Evolutionary conservation across 805 yeast genomes (phyloP), one percentile per base, ranked within the genome.

Genomic region (Zygoascus bituminiphila): DNA sequence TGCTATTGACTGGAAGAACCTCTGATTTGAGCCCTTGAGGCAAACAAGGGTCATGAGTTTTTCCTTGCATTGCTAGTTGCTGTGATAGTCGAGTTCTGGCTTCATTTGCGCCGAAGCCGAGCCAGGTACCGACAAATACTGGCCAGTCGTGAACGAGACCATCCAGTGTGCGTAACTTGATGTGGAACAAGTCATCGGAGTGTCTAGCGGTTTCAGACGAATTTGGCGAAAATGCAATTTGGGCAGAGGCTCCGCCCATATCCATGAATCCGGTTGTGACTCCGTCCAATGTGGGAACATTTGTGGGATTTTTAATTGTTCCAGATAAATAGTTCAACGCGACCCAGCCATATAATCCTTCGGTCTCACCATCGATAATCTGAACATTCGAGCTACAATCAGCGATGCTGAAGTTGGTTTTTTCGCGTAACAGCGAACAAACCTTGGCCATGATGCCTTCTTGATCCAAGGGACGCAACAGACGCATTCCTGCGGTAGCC

Each of bases 211-310:
- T 65, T 52, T 87, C 88, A n/a, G 74, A 70, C 3, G 59, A 53
- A 37, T 75, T 73, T 0, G 97, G 97, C 7, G 85, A 88, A 73
- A 89, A 93, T 7, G 98, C 95, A 20, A 93, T 78, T 62, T 93
- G 98, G 0, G 96, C 88, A 1, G 96, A 88, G 0, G 98, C 98
- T 12, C 98, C 98, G 14, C 98, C 98, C 98, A 93, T 93, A 64
- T 93, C 98, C 91, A 93, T 84, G 58, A 93, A 91, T 4, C 98
- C 98, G 54, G 76, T 82, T 0, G 95, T 80, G n/a, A 66, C 65
- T 57, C 76, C 84, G 2, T 43, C 55, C 15, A 26, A 8, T 2
- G 42, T 23, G 1, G 62, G 61, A 9, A 61, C 63, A 1, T 53
- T 47, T 21, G 54, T 62, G 15, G 35, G 23, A 20, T 47, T 49